Base-by-base conservation (phyloP, 192 early-diverging fungal genomes). In the Coemansia sp. region DNA sequence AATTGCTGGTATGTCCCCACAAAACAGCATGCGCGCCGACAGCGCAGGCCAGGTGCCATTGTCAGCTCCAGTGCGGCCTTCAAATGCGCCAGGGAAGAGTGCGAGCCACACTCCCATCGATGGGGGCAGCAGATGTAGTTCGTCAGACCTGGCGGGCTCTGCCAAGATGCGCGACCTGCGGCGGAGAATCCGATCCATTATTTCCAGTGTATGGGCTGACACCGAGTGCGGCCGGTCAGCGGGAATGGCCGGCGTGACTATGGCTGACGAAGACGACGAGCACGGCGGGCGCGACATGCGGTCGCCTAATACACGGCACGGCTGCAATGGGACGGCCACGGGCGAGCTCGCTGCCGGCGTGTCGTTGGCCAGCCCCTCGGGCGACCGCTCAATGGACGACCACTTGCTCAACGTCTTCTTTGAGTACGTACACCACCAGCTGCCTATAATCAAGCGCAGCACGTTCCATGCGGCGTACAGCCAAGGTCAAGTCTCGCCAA, bases 211-310 rank as follows among this genome's bases (percentile, higher is more conserved):
- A 14, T 73, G 69, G 69, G 69, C 57, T 0, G 58, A 54, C 33
- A 73, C 62, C n/a, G 62, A 61, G 46, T 73, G 69, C 41, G 69
- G 69, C 37, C 35, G 54, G 18, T 73, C 69, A 2, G 62, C 69
- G 2, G 69, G 69, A 9, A 65, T 73, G 69, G 62, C 69, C 1
- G 62, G 69, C 13, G 32, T 73, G 7, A 57, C 69, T 2, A 48
- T 64, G 41, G 62, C 44, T 6, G 63, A 54, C 22, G 69, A 66
- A 23, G 61, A 72, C 1, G 55, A 57, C 4, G 53, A 47, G 14
- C n/a, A 51, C 16, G 18, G 29, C 7, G 28, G 28, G 29, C 10
- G 16, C 18, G 43, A 9, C 6, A 27, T 36, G 12, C 18, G 7
- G 29, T 40, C 49, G 38, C 49, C 49, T 7, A 29, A 28, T 12